Evolutionary conservation across 768 basidiomycete genomes (phyloP).

Genomic region (Kwoniella dejecticola): DNA sequence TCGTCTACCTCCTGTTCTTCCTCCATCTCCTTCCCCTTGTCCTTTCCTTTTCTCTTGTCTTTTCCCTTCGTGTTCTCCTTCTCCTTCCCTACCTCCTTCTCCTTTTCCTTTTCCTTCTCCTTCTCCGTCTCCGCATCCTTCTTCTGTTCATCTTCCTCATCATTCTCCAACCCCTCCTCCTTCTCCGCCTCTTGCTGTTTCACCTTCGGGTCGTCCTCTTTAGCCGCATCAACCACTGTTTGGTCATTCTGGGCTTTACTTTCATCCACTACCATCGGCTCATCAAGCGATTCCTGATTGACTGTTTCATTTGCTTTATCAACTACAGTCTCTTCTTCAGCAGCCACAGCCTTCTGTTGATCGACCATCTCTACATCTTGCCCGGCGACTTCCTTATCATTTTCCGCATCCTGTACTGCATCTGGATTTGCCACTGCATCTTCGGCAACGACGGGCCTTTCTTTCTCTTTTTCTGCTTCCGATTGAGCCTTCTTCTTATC

Average conservation of each 20-base stretch:
- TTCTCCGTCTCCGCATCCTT: too few relatives aligned
- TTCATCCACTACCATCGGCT: too few relatives aligned
- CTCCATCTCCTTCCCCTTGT: conserved; percentile 1
- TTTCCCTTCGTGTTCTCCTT: conserved; percentile 8
- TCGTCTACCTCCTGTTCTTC: too few relatives aligned
- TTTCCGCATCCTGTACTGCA: not conserved
- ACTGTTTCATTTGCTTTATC: not conserved
- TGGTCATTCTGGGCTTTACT: too few relatives aligned
- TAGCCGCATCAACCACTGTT: conserved; percentile 10
- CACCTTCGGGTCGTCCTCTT: not conserved
- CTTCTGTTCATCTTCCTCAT: not conserved
- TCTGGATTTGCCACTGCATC: conserved; percentile 1
- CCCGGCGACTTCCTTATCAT: not conserved
- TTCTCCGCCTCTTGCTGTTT: not conserved
- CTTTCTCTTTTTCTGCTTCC: conserved; percentile 10
- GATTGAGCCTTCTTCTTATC: conserved; percentile 3
- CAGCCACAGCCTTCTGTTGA: too few relatives aligned
- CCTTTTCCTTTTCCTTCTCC: too few relatives aligned
- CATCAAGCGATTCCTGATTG: not conserved
- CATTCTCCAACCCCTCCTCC: not conserved
- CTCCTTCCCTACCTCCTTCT: not conserved
- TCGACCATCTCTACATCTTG: not conserved
- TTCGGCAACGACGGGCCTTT: not conserved
- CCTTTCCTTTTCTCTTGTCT: conserved; percentile 1
- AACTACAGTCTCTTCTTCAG: too few relatives aligned